phyloP scores from a whole-genome alignment of 139 green algal species.

The Raphidocelis subcapitata region DNA sequence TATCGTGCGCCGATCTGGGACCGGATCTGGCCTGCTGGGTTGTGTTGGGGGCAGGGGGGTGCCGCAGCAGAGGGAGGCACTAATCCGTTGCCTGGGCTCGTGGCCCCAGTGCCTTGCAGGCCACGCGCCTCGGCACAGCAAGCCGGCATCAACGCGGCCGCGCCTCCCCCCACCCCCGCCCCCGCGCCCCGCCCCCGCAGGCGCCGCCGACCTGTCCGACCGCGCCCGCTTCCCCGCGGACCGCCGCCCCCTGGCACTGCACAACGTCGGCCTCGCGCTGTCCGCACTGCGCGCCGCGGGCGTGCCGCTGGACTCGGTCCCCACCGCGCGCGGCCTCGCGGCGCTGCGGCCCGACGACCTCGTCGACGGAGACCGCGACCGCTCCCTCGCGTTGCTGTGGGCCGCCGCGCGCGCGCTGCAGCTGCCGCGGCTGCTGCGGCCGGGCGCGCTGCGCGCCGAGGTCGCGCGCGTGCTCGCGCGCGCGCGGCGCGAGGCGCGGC shows the following conservation, averaged over 20 bases:
- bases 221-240: slow-evolving; percentile 38
- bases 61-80: no score
- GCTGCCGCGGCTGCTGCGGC: slow-evolving; percentile 32
- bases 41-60: not conserved
- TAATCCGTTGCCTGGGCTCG: no score
- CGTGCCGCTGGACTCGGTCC: slow-evolving; percentile 6
- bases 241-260: slow-evolving; percentile 43
- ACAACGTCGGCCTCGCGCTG: slow-evolving; percentile 58
- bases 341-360: slow-evolving; percentile 50
- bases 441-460: slow-evolving; percentile 33
- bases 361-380: slow-evolving; percentile 59
- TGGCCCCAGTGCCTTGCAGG: no score
- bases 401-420: slow-evolving; percentile 12
- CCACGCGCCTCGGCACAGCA: no score
- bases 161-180: not conserved
- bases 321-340: slow-evolving; percentile 3
- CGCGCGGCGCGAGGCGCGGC: not conserved
- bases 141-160: no score
- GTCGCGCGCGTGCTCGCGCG: slow-evolving; percentile 29
- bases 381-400: slow-evolving; percentile 70
- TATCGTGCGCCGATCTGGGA: not conserved
- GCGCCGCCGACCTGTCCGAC: slow-evolving; percentile 12
- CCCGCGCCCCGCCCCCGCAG: not conserved
- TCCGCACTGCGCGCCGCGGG: not conserved
- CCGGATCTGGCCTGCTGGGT: not conserved